Percentiles rank a stretch among this genome's conserved stretches.
Conservation (phyloP, 2,329 filamentous ascomycete genomes). For the Pseudocercospora fijiensis region DNA sequence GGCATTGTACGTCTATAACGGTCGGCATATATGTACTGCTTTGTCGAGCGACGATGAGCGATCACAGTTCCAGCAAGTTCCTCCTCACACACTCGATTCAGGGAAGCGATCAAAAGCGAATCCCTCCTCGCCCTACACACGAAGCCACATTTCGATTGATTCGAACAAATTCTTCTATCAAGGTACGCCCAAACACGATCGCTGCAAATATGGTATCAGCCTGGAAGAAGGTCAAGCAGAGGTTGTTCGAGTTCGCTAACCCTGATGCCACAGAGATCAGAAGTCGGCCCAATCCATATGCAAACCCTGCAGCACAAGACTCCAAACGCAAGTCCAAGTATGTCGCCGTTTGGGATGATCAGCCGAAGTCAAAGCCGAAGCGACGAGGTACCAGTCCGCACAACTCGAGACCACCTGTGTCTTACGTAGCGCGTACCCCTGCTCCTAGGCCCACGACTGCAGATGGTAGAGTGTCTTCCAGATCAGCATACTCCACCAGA, state of each 20-base stretch:
- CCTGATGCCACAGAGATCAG: slow-evolving; percentile 1
- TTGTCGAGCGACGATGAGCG: not conserved
- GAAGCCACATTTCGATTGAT: not conserved
- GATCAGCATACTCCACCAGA: not conserved
- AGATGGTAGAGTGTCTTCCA: not conserved
- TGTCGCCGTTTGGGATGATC: not conserved
- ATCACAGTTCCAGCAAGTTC: not conserved
- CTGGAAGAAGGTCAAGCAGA: not conserved
- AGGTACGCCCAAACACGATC: not conserved
- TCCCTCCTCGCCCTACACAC: not conserved
- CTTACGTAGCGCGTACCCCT: not conserved
- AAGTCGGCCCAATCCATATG: not conserved
- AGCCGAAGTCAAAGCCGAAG: not conserved
- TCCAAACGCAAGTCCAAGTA: not conserved
- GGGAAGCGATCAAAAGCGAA: not conserved
- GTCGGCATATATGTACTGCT: not conserved
- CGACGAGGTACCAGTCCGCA: not conserved
- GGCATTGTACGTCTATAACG: not conserved
- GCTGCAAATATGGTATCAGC: not conserved
- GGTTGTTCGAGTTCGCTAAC: not conserved
- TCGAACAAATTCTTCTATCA: not conserved
- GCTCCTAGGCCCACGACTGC: not conserved
- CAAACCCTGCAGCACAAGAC: not conserved
- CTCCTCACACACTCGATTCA: not conserved
- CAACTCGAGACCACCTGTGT: not conserved